A percentile compares a stretch with the other conserved stretches of the same genome.
Conservation (phyloP, 2,329 filamentous ascomycete genomes). For the Calonectria leucothoes region DNA sequence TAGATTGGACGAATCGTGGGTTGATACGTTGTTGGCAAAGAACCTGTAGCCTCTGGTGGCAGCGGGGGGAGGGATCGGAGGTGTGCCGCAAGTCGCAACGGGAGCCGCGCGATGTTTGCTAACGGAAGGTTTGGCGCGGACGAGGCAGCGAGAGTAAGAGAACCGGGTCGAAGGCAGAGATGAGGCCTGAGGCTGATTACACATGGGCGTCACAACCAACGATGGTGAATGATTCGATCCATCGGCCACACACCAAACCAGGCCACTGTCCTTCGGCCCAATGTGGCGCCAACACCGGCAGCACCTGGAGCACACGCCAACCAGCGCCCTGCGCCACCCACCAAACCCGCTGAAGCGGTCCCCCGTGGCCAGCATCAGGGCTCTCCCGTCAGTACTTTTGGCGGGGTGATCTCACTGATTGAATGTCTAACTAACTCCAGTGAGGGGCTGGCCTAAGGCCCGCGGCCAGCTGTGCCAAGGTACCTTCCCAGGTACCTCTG, state of each 20-base stretch:
- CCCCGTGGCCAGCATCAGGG: neutral
- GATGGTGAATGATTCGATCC: constrained; percentile 40
- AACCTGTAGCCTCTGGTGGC: neutral
- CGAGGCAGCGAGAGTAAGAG: constrained; percentile 10
- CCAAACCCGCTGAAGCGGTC: neutral
- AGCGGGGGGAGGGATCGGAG: neutral
- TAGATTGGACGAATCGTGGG: constrained; percentile 11
- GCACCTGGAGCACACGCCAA: constrained; percentile 3
- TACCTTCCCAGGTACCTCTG: constrained; percentile 4
- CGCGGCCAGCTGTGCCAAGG: neutral
- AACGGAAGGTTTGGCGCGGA: neutral
- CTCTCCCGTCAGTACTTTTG: neutral
- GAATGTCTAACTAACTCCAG: neutral
- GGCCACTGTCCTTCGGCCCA: constrained; percentile 29
- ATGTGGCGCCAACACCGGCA: constrained; percentile 30
- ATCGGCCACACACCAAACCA: constrained; percentile 28
- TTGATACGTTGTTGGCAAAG: neutral
- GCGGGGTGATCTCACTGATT: constrained; percentile 19
- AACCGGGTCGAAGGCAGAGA: constrained; percentile 27
- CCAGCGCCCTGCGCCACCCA: constrained; percentile 1
- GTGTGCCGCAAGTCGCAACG: constrained; percentile 2
- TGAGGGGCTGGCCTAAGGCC: neutral
- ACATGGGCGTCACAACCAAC: constrained; percentile 38
- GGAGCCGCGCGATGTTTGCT: constrained; percentile 6
- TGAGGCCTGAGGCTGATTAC: constrained; percentile 28